These are phyloP conservation scores for Auriscalpium orientale DNA, from an alignment of 768 basidiomycete species.

Conservation along the genomic window DNA sequence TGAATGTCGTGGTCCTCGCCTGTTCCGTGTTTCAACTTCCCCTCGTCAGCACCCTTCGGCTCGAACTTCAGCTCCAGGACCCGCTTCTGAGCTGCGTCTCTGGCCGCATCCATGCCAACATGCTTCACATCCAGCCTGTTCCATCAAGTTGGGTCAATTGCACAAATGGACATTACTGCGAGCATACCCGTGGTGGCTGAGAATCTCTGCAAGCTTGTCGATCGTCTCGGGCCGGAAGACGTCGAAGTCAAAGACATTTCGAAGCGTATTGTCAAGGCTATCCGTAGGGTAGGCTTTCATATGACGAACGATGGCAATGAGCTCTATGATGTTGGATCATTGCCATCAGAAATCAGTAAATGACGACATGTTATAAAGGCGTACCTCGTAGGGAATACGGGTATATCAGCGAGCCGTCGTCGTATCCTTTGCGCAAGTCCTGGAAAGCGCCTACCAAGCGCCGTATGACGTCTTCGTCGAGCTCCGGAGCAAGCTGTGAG, in stretches of 20 bases:
- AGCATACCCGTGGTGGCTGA: slow-evolving; percentile 52
- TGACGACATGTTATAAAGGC: not conserved
- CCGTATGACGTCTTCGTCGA: slow-evolving; percentile 43
- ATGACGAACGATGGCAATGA: slow-evolving; percentile 60
- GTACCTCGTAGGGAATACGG: slow-evolving; percentile 64
- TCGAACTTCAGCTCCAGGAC: slow-evolving; percentile 51
- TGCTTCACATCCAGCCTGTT: slow-evolving; percentile 43
- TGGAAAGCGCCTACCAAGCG: slow-evolving; percentile 60
- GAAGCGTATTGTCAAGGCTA: slow-evolving; percentile 46
- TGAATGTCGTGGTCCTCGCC: slow-evolving; percentile 47
- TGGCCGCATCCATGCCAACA: slow-evolving; percentile 50
- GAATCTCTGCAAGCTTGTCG: slow-evolving; percentile 49
- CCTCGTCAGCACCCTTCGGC: slow-evolving; percentile 40
- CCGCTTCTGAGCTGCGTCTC: slow-evolving; percentile 41
- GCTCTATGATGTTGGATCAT: slow-evolving; percentile 30
- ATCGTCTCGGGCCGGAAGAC: slow-evolving; percentile 60
- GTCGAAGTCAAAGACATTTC: slow-evolving; percentile 68
- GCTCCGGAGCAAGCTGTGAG: slow-evolving; percentile 52
- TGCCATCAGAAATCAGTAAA: not conserved
- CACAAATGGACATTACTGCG: not conserved
- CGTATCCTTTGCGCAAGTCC: slow-evolving; percentile 52
- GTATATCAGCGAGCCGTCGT: slow-evolving; percentile 49
- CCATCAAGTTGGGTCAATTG: not conserved
- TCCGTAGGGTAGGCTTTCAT: slow-evolving; percentile 55
- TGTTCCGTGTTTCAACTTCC: slow-evolving; percentile 52